Conservation (phyloP, 805 yeast genomes). For the Candida coquimbonensis region DNA sequence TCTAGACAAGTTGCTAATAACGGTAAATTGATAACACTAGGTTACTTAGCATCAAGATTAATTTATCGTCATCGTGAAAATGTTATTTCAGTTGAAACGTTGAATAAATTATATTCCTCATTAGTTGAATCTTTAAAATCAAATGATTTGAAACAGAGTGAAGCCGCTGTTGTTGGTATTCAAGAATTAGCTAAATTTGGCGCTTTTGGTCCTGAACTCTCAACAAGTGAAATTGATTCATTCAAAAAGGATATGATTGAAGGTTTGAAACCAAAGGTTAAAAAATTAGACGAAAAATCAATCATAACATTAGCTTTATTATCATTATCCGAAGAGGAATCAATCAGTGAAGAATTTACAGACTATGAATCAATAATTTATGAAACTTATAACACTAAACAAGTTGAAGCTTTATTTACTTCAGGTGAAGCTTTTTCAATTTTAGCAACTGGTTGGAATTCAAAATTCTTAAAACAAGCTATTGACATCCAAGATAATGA, state of each 20-base stretch:
- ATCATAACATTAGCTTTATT: constrained; percentile 50
- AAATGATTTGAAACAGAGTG: constrained; percentile 5
- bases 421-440: constrained; percentile 80
- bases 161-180: constrained; percentile 21
- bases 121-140: constrained; percentile 8
- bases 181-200: constrained; percentile 35
- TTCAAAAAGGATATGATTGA: constrained; percentile 23
- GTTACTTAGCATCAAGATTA: constrained; percentile 43
- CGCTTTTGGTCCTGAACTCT: constrained; percentile 20
- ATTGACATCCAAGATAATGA: constrained; percentile 42
- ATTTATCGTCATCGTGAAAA: constrained; percentile 11
- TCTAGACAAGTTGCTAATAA: constrained; percentile 7
- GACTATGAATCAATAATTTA: constrained; percentile 35
- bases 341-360: constrained; percentile 24
- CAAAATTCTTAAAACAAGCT: constrained; percentile 43
- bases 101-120: neutral
- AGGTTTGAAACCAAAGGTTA: constrained; percentile 33
- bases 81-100: neutral
- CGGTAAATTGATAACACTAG: constrained; percentile 27
- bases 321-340: constrained; percentile 30
- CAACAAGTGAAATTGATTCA: constrained; percentile 13
- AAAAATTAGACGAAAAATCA: constrained; percentile 53
- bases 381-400: constrained; percentile 58
- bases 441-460: constrained; percentile 69
- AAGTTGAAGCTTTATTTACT: constrained; percentile 67